Conservation (phyloP, 1,284 basidiomycete species). For the Tilletia caries region DNA sequence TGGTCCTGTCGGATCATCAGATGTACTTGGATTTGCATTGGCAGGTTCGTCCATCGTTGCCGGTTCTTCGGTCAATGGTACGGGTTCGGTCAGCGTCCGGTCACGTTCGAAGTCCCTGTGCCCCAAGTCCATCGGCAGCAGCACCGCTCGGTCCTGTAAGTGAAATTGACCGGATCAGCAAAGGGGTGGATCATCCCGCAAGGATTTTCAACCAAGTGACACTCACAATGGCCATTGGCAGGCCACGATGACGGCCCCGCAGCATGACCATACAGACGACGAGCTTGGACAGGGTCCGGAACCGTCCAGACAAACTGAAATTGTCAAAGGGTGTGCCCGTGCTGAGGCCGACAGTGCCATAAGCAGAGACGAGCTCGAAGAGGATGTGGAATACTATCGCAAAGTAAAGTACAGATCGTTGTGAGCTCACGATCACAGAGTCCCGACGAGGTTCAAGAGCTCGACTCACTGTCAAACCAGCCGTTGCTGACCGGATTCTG, state of each 20-base stretch:
- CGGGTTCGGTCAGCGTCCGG: background rate
- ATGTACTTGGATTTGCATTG: background rate
- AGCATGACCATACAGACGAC: slow-evolving; percentile 78
- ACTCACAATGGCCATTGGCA: slow-evolving; percentile 64
- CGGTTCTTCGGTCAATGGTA: background rate
- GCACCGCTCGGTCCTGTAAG: slow-evolving; percentile 64
- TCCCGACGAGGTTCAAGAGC: too few species aligned
- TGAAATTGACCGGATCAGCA: too few species aligned
- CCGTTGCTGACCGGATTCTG: slow-evolving; percentile 32
- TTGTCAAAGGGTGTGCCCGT: slow-evolving; percentile 67
- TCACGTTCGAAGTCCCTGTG: slow-evolving; percentile 28
- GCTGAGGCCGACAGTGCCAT: slow-evolving; percentile 58
- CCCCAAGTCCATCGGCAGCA: slow-evolving; percentile 52
- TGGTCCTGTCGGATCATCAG: background rate
- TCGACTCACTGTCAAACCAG: slow-evolving; percentile 39
- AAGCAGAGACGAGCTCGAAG: slow-evolving; percentile 80
- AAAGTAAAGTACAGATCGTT: slow-evolving; percentile 62
- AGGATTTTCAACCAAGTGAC: background rate
- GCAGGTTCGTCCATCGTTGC: slow-evolving; percentile 1
- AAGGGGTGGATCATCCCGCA: too few species aligned
- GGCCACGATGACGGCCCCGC: slow-evolving; percentile 82
- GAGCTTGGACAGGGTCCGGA: slow-evolving; percentile 78
- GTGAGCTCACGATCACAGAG: too few species aligned
- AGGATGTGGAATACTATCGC: slow-evolving; percentile 61
- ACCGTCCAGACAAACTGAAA: slow-evolving; percentile 75